Evolutionary conservation across 2,329 filamentous ascomycete genomes (phyloP).

Genomic region (Colletotrichum sidae): DNA sequence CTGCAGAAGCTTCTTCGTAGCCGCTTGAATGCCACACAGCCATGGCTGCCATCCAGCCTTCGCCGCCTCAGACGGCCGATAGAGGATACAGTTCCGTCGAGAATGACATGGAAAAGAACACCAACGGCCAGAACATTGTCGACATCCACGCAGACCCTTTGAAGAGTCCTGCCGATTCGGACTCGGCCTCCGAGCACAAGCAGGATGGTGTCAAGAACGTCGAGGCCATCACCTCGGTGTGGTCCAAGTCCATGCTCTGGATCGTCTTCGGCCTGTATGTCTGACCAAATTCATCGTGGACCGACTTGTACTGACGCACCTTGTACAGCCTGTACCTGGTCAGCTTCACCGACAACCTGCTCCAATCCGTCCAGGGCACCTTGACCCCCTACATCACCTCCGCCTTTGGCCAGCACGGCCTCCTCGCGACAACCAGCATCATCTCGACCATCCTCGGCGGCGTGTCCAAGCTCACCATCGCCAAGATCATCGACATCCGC

Average conservation of each 20-base stretch:
- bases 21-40: background rate
- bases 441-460: slow-evolving; percentile 61
- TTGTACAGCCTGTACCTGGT: slow-evolving; percentile 52
- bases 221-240: slow-evolving; percentile 53
- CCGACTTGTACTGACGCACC: background rate
- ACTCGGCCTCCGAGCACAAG: slow-evolving; percentile 44
- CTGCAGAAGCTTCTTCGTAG: slow-evolving; percentile 1
- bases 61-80: slow-evolving; percentile 10
- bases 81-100: background rate
- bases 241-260: slow-evolving; percentile 52
- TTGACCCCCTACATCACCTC: slow-evolving; percentile 75
- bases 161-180: slow-evolving; percentile 18
- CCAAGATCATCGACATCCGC: slow-evolving; percentile 62
- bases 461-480: slow-evolving; percentile 53
- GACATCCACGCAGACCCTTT: slow-evolving; percentile 36
- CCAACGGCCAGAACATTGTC: slow-evolving; percentile 37
- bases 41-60: slow-evolving; percentile 19
- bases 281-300: accelerated
- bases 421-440: slow-evolving; percentile 74
- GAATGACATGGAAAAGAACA: slow-evolving; percentile 39
- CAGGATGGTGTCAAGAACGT: slow-evolving; percentile 53
- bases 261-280: slow-evolving; percentile 53
- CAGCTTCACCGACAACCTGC: slow-evolving; percentile 50
- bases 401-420: slow-evolving; percentile 71
- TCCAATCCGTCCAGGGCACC: slow-evolving; percentile 54